Evolutionary conservation across 164 flowering plant species (phyloP), one percentile per base, ranked within the genome.

Genomic region (Umbellularia californica): DNA sequence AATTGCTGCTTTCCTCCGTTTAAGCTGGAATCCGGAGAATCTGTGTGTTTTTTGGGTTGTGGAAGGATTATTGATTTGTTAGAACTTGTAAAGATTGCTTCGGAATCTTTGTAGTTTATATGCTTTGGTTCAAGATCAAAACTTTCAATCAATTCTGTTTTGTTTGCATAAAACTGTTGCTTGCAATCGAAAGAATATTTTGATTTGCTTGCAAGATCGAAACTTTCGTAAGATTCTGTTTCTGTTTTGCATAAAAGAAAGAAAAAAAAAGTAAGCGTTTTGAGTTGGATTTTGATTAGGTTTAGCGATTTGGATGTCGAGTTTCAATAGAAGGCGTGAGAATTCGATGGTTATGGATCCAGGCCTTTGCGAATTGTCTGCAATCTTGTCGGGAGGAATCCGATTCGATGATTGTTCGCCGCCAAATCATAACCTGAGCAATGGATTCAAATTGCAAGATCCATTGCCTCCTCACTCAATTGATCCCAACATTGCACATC

Each of bases 271-370:
- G 10, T 41, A 0, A 41, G 11, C 11, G 47, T 41, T 41, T 41
- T 41, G 47, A 41, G 47, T 41, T 41, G 47, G 47, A 9, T 41
- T 41, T 41, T 41, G 47, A 41, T 41, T 55, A 19, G 47, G 20
- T 17, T 25, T 30, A 12, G 69, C 9, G n/a, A 27, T 67, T 30
- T 67, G 69, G 50, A 67, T 55, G 60, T 67, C 69, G 69, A 67
- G 5, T 6, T 2, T 28, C 35, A 17, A 30, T 20, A 6, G 50
- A 17, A 25, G 33, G 47, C 10, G 47, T 30, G 20, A 2, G 28
- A 67, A 25, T 62, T 79, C 76, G 77, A 83, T 85, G 85, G 77
- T 71, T 67, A 87, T 85, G 89, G 88, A 87, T 76, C 84, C 84
- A 20, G 72, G 78, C 17, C 65, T 77, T 1, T 50, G 75, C 20